phyloP scores from a whole-genome alignment of 352 stramenopile species.

The Elongisporangium senticosum region DNA sequence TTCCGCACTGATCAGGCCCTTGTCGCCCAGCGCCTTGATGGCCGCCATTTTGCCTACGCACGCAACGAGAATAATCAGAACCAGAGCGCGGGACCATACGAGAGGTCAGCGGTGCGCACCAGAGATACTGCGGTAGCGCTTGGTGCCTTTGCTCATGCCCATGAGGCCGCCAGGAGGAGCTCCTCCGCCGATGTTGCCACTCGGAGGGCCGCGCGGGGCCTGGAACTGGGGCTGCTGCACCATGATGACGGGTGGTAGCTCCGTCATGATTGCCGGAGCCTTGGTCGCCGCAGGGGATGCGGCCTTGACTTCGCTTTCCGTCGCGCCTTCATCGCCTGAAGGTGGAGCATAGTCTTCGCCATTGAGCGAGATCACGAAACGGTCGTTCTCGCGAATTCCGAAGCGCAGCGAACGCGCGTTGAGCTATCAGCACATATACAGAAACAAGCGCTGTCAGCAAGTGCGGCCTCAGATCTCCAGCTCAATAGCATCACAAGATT shows the following conservation, averaged over 20 bases:
- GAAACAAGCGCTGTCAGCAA: background rate
- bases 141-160: conserved; percentile 52
- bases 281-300: background rate
- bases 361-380: conserved; percentile 61
- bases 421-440: conserved; percentile 19
- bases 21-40: conserved; percentile 73
- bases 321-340: conserved; percentile 7
- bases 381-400: conserved; percentile 73
- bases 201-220: conserved; percentile 7
- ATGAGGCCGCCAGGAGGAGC: conserved; percentile 21
- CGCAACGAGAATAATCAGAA: conserved; percentile 2
- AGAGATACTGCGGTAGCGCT: conserved; percentile 50
- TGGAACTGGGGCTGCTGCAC: conserved; percentile 14
- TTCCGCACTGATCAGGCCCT: conserved; percentile 63
- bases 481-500: background rate
- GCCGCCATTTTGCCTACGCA: conserved; percentile 66
- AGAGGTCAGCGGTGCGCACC: background rate
- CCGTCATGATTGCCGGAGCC: conserved; percentile 14
- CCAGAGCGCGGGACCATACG: background rate
- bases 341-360: conserved; percentile 66
- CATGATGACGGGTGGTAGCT: conserved; percentile 10
- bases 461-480: background rate
- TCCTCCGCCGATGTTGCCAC: conserved; percentile 9
- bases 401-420: conserved; percentile 71
- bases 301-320: background rate